phyloP scores from a whole-genome alignment of 129 eudicot genomes.

The Apium graveolens region DNA sequence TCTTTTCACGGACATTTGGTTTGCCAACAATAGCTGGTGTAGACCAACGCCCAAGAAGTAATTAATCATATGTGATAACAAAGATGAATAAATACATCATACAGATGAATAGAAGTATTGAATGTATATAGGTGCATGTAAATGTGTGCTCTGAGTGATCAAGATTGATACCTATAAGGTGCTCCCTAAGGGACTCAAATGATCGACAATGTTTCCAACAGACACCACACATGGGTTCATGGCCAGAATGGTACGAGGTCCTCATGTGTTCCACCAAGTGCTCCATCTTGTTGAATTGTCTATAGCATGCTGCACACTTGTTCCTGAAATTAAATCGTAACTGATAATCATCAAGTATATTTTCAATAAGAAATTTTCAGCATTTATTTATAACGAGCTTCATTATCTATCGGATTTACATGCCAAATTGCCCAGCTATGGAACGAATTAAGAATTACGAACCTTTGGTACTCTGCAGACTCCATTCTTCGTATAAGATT shows the following conservation, averaged over 20 bases:
- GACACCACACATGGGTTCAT: conserved; percentile 85
- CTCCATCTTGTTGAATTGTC: conserved; percentile 92
- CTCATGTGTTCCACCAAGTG: conserved; percentile 98
- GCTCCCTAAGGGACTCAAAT: conserved; percentile 62
- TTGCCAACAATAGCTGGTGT: too few species aligned
- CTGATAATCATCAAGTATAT: too few species aligned
- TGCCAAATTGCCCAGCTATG: too few species aligned
- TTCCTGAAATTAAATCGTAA: conserved; percentile 41
- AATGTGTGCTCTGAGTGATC: neutral
- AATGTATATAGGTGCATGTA: neutral
- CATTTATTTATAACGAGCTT: neutral
- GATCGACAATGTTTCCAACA: conserved; percentile 68
- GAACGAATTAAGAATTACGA: neutral
- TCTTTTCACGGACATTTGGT: too few species aligned
- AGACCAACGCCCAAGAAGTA: too few species aligned
- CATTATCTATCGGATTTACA: neutral
- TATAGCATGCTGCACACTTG: conserved; percentile 93
- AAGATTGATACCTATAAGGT: conserved; percentile 35
- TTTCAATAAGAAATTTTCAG: too few species aligned
- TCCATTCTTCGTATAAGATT: conserved; percentile 19
- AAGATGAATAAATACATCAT: neutral
- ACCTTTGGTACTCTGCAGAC: conserved; percentile 64
- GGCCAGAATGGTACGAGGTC: conserved; percentile 82
- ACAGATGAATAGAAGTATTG: neutral
- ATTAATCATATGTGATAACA: neutral